Conservation (phyloP, 78 protist genomes). For the Emiliania huxleyi region DNA sequence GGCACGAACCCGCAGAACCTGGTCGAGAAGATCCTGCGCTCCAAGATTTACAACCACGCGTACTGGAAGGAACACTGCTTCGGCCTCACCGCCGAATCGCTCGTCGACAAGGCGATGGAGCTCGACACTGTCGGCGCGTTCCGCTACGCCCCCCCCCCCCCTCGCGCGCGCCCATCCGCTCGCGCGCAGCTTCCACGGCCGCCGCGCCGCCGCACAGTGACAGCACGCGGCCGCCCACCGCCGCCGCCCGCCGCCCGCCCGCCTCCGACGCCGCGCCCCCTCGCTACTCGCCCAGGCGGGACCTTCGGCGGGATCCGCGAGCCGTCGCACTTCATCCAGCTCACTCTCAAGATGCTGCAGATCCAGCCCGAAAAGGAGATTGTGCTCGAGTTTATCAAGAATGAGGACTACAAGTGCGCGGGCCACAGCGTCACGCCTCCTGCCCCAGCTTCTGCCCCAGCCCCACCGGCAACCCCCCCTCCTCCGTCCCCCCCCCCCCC, state of each 20-base stretch:
- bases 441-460: too few relatives aligned
- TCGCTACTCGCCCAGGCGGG: too few relatives aligned
- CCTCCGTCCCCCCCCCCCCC: background rate
- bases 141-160: too few relatives aligned
- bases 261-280: too few relatives aligned
- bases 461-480: too few relatives aligned
- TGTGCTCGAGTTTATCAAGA: conserved; percentile 80
- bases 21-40: conserved; percentile 87
- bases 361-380: conserved; percentile 90
- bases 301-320: conserved; percentile 67
- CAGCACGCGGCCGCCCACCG: too few relatives aligned
- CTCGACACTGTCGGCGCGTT: conserved; percentile 79
- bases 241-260: too few relatives aligned
- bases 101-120: conserved; percentile 91
- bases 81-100: conserved; percentile 83
- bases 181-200: too few relatives aligned
- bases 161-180: too few relatives aligned
- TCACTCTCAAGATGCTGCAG: conserved; percentile 86
- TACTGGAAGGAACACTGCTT: conserved; percentile 98
- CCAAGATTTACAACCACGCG: conserved; percentile 66
- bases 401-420: conserved; percentile 89
- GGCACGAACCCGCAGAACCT: conserved; percentile 73
- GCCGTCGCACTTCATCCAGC: conserved; percentile 89
- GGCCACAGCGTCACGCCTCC: too few relatives aligned
- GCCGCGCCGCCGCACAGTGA: too few relatives aligned